Base-by-base conservation (phyloP, 495 filamentous ascomycete species). In the Chaetomium tenue region DNA sequence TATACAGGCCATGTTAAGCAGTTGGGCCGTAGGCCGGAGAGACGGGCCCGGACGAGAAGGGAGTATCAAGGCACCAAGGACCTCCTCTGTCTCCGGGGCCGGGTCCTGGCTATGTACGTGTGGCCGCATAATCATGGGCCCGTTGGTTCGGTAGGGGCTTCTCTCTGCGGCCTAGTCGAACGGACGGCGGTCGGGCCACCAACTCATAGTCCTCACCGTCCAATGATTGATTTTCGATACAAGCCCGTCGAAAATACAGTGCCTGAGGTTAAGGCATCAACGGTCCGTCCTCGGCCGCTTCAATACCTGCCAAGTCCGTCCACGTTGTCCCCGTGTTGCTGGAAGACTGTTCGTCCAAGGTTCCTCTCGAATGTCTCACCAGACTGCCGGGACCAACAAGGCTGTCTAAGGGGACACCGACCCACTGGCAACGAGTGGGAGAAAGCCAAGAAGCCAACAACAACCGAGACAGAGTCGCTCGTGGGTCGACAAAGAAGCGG, bases 151-250 rank as follows among this genome's bases (percentile, higher is more conserved):
- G 22, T 40, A 44, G 39, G 0, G 48, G 47, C 23, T 30, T 30
- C 26, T 3, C 20, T 9, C 16, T 60, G 28, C 22, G 58, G 11
- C 40, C 3, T 23, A 42, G 11, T 25, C 3, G 13, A 18, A 18
- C 5, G 44, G 40, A 23, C 40, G 2, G 26, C 33, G 7, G n/a
- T 33, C 16, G 58, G 58, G 44, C 58, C 44, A 13, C 26, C 58
- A 48, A 16, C 12, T 15, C 44, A 30, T 25, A 25, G 26, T n/a
- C 25, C 15, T 16, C 15, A 2, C 9, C 44, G 15, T 25, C 44
- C 58, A 50, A 50, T 51, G 58, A 50, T 22, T 60, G 53, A 56
- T 56, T 56, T 22, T 25, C 53, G 53, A 28, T 16, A 33, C n/a
- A 23, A 33, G 9, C 30, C 12, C 33, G 12, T 51, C 39, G n/a